These are phyloP conservation scores for Inga oerstediana DNA, from an alignment of 306 rosid genomes.

Conservation along the genomic window DNA sequence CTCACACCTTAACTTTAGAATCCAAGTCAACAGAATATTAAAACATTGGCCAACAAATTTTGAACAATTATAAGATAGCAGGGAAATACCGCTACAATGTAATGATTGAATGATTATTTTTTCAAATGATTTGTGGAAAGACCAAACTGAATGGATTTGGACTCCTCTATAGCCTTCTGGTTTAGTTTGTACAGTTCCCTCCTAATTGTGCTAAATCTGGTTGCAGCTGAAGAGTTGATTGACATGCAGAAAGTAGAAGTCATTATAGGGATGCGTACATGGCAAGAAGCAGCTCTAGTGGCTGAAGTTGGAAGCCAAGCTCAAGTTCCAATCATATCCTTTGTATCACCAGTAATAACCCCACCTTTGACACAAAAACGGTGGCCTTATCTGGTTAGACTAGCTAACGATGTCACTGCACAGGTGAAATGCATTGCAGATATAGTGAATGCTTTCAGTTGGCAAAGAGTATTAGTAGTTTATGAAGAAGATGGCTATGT, in stretches of 20 bases:
- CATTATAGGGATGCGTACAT: constrained; percentile 57
- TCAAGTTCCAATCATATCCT: constrained; percentile 61
- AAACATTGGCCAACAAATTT: background rate
- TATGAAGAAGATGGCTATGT: constrained; percentile 53
- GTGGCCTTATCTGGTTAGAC: constrained; percentile 53
- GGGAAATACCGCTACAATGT: background rate
- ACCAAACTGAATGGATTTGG: background rate
- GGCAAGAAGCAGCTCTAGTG: constrained; percentile 61
- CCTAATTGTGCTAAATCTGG: background rate
- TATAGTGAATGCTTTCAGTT: constrained; percentile 40
- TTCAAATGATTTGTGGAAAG: background rate
- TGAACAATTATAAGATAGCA: background rate
- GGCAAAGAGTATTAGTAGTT: constrained; percentile 57
- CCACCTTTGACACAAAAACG: constrained; percentile 41
- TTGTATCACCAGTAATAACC: constrained; percentile 52
- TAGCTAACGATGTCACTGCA: constrained; percentile 42
- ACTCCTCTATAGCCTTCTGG: background rate
- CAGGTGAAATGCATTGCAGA: constrained; percentile 54
- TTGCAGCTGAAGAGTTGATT: constrained; percentile 58
- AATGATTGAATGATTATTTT: background rate
- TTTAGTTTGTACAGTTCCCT: background rate
- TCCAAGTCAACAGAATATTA: background rate
- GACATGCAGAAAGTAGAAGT: constrained; percentile 39
- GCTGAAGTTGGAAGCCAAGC: constrained; percentile 50
- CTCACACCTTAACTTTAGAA: background rate